Evolutionary conservation across 768 basidiomycete genomes (phyloP).

Genomic region (Strobilomyces dryophilus): DNA sequence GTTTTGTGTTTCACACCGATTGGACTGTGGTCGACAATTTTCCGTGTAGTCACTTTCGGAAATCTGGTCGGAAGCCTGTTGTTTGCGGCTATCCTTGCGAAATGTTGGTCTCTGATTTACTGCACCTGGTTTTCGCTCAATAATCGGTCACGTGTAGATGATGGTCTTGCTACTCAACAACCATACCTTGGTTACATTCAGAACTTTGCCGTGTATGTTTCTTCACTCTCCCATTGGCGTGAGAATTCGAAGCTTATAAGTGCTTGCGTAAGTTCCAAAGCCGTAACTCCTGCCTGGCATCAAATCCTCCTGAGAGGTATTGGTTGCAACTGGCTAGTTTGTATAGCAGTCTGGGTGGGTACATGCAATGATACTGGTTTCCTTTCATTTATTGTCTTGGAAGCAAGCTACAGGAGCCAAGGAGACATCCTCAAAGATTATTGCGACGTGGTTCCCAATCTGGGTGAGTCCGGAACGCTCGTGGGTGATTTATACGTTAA

Average conservation of each 20-base stretch:
- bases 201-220: conserved; percentile 52
- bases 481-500: neutral
- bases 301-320: conserved; percentile 72
- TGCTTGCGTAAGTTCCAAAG: conserved; percentile 47
- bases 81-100: conserved; percentile 61
- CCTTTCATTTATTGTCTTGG: neutral
- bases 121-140: neutral
- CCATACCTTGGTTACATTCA: conserved; percentile 56
- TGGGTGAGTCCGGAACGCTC: conserved; percentile 44
- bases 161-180: conserved; percentile 52
- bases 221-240: neutral
- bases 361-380: neutral
- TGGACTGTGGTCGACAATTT: neutral
- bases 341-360: conserved; percentile 67
- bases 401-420: conserved; percentile 68
- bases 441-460: conserved; percentile 70
- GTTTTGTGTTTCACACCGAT: neutral
- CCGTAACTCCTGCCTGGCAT: conserved; percentile 61
- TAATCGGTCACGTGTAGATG: conserved; percentile 36
- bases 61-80: conserved; percentile 68
- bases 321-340: conserved; percentile 76
- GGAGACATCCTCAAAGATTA: conserved; percentile 68
- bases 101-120: conserved; percentile 41
- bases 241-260: conserved; percentile 1
- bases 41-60: conserved; percentile 56